Evolutionary conservation across 2,329 filamentous ascomycete species (phyloP), one percentile per base, ranked within the genome.

Genomic region (Westerdykella aurantiaca): DNA sequence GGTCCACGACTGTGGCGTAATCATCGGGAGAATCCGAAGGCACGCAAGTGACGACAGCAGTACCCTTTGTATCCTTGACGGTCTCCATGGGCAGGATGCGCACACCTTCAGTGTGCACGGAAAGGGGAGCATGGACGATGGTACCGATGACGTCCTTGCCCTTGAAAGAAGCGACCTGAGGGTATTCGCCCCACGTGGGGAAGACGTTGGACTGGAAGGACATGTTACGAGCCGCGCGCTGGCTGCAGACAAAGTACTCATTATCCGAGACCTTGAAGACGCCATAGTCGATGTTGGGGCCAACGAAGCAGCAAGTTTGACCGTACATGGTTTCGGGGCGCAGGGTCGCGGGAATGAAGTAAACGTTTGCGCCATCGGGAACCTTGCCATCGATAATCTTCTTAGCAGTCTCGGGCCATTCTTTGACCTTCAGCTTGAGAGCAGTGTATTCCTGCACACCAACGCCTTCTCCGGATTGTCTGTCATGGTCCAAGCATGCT

Each of bases 301-400:
- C 88, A 38, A 98, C 88, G 57, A 97, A 98, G 67, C 90, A 95
- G 72, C 88, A 94, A 4, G 83, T 94, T 70, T 97, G 93, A 34
- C 94, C 94, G 65, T 97, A 98, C 91, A 98, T 97, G 31, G 93
- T 98, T 75, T 98, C 93, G 2, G 93, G 88, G 49, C 93, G 80
- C 21, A 98, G 78, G 43, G 93, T 97, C 13, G 93, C 93, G 11
- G 93, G 86, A 11, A 97, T 81, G 59, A 97, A 85, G 73, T 85
- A 97, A 44, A 96, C 84, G 49, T 85, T 85, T 37, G 87, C 84
- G 51, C 79, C 82, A 31, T 82, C 77, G 5, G 91, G 86, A 4
- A 97, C 72, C 72, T 91, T 93, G 52, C 80, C 83, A 64, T 84
- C 78, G 46, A 97, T 71, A 42, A 80, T 72, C 53, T 85, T 79